Percentiles rank a stretch among this genome's conserved stretches.
These are phyloP conservation scores for Saccharomyces cerevisiae DNA, from an alignment of 805 yeast genomes.

Conservation along the genomic window DNA sequence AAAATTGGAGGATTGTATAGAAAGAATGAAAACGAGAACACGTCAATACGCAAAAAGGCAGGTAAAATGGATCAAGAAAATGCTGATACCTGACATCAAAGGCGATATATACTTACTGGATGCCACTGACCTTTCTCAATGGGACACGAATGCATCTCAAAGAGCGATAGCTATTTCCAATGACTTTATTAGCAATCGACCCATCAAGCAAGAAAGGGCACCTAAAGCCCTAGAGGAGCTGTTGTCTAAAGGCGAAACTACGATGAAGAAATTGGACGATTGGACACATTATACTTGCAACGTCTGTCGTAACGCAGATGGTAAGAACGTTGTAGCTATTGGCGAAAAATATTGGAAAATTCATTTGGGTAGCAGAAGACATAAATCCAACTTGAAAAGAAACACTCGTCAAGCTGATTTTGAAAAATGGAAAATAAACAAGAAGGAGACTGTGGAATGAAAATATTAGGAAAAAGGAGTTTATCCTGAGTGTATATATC, in stretches of 20 bases:
- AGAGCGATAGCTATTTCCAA: slow-evolving; percentile 48
- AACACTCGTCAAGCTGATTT: slow-evolving; percentile 46
- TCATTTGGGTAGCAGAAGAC: slow-evolving; percentile 64
- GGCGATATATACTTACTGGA: slow-evolving; percentile 62
- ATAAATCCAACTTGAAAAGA: slow-evolving; percentile 43
- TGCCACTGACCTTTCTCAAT: slow-evolving; percentile 60
- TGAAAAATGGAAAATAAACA: slow-evolving; percentile 35
- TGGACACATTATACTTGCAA: slow-evolving; percentile 71
- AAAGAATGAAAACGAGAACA: slow-evolving; percentile 75
- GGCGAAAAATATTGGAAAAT: slow-evolving; percentile 65
- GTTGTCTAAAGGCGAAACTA: slow-evolving; percentile 10
- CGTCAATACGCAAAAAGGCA: slow-evolving; percentile 82
- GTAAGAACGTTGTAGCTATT: slow-evolving; percentile 52
- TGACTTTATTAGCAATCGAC: slow-evolving; percentile 28
- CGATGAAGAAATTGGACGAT: slow-evolving; percentile 11
- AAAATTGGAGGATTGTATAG: slow-evolving; percentile 42
- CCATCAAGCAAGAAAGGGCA: slow-evolving; percentile 22
- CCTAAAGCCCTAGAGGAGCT: slow-evolving; percentile 34
- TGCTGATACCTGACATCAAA: slow-evolving; percentile 53
- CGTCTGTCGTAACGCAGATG: slow-evolving; percentile 49
- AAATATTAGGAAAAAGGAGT: neutral
- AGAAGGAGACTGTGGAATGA: neutral
- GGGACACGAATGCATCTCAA: slow-evolving; percentile 49
- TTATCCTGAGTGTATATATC: neutral
- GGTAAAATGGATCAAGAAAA: slow-evolving; percentile 80